Evolutionary conservation across 2,329 filamentous ascomycete species (phyloP).

Genomic region (Leptographium lundbergii): DNA sequence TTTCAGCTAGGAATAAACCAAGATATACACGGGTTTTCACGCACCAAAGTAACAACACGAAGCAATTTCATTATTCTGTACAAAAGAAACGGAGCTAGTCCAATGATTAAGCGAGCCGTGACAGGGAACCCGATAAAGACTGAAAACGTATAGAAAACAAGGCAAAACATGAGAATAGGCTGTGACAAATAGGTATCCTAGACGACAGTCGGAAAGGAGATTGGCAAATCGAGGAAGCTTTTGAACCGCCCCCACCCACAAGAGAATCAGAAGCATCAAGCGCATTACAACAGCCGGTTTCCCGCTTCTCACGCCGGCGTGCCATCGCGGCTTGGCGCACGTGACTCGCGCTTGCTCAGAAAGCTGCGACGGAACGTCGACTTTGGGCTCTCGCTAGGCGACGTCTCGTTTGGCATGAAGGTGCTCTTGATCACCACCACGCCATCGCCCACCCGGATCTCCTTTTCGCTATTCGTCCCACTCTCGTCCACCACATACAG

Average conservation of each 20-base stretch:
- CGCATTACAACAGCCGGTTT: background rate
- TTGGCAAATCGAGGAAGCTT: background rate
- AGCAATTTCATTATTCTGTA: no score
- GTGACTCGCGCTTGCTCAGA: conserved; percentile 37
- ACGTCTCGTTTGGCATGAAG: conserved; percentile 37
- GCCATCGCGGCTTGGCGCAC: conserved; percentile 30
- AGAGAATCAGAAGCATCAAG: background rate
- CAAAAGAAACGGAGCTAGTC: no score
- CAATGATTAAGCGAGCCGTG: no score
- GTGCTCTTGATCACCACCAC: conserved; percentile 60
- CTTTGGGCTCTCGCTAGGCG: conserved; percentile 31
- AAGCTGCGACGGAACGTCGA: conserved; percentile 38
- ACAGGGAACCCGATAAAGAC: background rate
- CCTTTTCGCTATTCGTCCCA: conserved; percentile 54
- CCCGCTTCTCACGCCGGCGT: conserved; percentile 17
- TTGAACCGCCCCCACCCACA: background rate
- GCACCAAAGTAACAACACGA: no score
- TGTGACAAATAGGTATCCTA: conserved; percentile 1
- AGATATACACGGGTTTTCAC: no score
- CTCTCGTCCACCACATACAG: conserved; percentile 87
- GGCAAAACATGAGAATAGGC: background rate
- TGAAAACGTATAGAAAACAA: background rate
- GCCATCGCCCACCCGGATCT: conserved; percentile 60
- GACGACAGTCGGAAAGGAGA: background rate
- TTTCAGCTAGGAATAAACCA: background rate